phyloP scores from a whole-genome alignment of 345 rosid species.

The Arabis alpina region DNA sequence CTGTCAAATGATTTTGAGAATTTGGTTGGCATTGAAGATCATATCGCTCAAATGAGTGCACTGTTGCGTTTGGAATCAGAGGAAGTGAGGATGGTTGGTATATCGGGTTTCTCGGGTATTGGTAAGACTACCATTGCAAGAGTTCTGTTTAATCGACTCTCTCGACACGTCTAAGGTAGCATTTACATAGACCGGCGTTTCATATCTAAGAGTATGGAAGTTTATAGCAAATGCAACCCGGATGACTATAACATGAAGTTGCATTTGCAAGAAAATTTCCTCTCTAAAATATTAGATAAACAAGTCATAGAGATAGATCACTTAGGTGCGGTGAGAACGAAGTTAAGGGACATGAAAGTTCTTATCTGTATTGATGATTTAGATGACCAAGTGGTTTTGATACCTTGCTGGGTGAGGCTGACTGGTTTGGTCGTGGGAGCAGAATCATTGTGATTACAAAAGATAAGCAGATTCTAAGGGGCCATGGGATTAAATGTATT shows the following conservation, averaged over 20 bases:
- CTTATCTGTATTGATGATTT: slow-evolving; percentile 58
- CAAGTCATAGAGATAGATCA: slow-evolving; percentile 14
- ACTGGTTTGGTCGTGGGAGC: slow-evolving; percentile 22
- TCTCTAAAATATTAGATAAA: background rate
- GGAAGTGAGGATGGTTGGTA: slow-evolving; percentile 6
- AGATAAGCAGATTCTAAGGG: background rate
- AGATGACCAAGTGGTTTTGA: slow-evolving; percentile 45
- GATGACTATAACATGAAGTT: background rate
- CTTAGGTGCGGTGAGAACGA: background rate
- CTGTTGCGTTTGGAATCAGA: background rate
- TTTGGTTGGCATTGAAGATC: background rate
- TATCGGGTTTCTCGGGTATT: slow-evolving; percentile 11
- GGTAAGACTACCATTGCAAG: slow-evolving; percentile 15
- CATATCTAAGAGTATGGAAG: too few species aligned
- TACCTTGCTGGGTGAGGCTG: background rate
- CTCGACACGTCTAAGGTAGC: too few species aligned
- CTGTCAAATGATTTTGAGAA: background rate
- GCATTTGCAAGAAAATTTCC: background rate
- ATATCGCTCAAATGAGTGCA: background rate
- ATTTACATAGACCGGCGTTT: too few species aligned
- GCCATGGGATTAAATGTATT: background rate
- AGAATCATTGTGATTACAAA: slow-evolving; percentile 8
- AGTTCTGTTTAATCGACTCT: background rate
- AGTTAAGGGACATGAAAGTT: slow-evolving; percentile 26
- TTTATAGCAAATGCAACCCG: too few species aligned